Evolutionary conservation across 108 stramenopile species (phyloP).

Genomic region (Cafeteria roenbergensis): DNA sequence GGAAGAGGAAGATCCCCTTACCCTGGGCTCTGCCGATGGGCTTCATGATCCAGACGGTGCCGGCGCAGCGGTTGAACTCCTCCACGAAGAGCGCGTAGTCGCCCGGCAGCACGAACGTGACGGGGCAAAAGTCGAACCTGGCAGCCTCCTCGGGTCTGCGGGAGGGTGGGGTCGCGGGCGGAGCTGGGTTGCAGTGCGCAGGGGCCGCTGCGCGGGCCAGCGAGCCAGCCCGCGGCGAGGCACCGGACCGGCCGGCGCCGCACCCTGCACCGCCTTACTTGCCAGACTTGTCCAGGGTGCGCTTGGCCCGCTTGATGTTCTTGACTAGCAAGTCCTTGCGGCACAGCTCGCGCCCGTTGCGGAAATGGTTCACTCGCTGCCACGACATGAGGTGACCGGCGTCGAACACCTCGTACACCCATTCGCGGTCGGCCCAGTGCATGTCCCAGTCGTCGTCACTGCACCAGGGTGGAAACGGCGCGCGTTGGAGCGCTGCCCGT

Average conservation of each 20-base stretch:
- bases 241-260: no score
- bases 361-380: conserved; percentile 43
- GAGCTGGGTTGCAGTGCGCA: no score
- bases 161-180: no score
- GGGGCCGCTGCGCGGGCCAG: no score
- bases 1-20: conserved; percentile 49
- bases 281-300: conserved; percentile 27
- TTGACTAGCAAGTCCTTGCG: conserved; percentile 45
- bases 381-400: conserved; percentile 27
- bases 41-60: conserved; percentile 56
- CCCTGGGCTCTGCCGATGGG: conserved; percentile 52
- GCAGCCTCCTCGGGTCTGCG: conserved; percentile 22
- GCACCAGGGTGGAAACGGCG: background rate
- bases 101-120: conserved; percentile 43
- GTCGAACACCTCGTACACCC: conserved; percentile 32
- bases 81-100: conserved; percentile 43
- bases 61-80: conserved; percentile 30
- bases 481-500: no score
- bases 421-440: conserved; percentile 35
- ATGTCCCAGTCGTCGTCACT: conserved; percentile 28
- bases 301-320: conserved; percentile 38
- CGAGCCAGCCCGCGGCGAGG: no score
- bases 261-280: background rate
- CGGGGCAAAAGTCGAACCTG: conserved; percentile 33
- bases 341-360: conserved; percentile 43